Conservation (phyloP, 768 basidiomycete species). For the Trametes villosa region DNA sequence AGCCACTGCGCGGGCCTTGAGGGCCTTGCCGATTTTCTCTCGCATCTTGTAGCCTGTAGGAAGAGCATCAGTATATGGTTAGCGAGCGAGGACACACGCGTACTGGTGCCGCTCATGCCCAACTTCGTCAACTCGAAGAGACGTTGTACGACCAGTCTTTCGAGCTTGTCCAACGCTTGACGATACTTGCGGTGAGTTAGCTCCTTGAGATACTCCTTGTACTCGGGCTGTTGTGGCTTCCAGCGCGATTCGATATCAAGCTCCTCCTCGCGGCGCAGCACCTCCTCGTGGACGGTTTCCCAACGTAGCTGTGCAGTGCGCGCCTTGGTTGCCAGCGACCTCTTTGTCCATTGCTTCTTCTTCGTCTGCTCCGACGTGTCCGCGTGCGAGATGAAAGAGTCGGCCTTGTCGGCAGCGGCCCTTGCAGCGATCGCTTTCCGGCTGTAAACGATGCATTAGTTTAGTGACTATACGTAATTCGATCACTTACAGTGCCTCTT, state of each 20-base stretch:
- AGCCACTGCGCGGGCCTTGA: constrained; percentile 36
- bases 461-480: background rate
- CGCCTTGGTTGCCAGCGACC: background rate
- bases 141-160: constrained; percentile 36
- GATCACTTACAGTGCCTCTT: background rate
- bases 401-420: background rate
- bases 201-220: constrained; percentile 14
- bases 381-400: no score
- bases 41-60: constrained; percentile 40
- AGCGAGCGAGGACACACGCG: background rate
- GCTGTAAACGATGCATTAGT: no score
- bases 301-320: background rate
- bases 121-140: constrained; percentile 38
- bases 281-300: background rate
- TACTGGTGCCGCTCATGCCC: constrained; percentile 30
- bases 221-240: constrained; percentile 14
- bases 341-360: background rate
- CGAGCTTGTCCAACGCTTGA: constrained; percentile 33
- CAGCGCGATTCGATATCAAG: constrained; percentile 24
- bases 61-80: background rate
- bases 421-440: background rate
- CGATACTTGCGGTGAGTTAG: constrained; percentile 22
- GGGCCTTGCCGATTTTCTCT: constrained; percentile 39
- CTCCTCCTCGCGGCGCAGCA: constrained; percentile 10
- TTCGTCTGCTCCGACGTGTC: no score